Evolutionary conservation across 495 filamentous ascomycete species (phyloP), one percentile per base, ranked within the genome.

Genomic region (Cercophora scortea): DNA sequence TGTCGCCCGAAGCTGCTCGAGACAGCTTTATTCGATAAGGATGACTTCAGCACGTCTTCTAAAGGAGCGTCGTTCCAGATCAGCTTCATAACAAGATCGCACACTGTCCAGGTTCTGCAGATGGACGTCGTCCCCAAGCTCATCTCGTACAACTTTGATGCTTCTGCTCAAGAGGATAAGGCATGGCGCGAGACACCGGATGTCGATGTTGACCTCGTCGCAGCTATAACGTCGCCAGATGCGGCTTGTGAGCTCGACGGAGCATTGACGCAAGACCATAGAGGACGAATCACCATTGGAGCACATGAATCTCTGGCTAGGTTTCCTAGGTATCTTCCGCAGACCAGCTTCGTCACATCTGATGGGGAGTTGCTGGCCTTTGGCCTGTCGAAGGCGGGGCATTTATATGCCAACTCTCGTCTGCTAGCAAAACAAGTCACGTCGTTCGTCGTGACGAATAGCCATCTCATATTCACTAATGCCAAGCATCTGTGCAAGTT

Each of bases 401-500:
- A 82, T 50, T 72, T 98, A 11, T 94, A 85, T 60, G 87, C 87
- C 25, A 90, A 93, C 57, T 80, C 84, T 36, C 76, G 77, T 16
- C 72, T 83, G 12, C 68, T 97, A 39, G 80, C 82, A 3, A 87
- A 84, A 61, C 93, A 89, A 56, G 95, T 90, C 69, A 96, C 93
- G 1, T 97, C 93, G 0, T 95, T 95, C 61, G 60, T 89, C 12
- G 70, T 90, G 35, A 96, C 91, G 0, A 69, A 81, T n/a, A 76
- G 80, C 32, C 90, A 96, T 75, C 71, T 98, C 15, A 81, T 97
- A 45, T 90, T 88, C 63, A 96, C 93, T 16, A 97, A 92, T 1
- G 89, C 83, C 45, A 87, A 89, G 53, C 90, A 96, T 67, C 73
- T 95, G 13, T 68, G 96, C 50, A 98, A 96, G 64, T 97, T 97